Percentiles rank a stretch among this genome's conserved stretches.
phyloP scores from a whole-genome alignment of 2,329 filamentous ascomycete species.

The Claviceps pusilla region DNA sequence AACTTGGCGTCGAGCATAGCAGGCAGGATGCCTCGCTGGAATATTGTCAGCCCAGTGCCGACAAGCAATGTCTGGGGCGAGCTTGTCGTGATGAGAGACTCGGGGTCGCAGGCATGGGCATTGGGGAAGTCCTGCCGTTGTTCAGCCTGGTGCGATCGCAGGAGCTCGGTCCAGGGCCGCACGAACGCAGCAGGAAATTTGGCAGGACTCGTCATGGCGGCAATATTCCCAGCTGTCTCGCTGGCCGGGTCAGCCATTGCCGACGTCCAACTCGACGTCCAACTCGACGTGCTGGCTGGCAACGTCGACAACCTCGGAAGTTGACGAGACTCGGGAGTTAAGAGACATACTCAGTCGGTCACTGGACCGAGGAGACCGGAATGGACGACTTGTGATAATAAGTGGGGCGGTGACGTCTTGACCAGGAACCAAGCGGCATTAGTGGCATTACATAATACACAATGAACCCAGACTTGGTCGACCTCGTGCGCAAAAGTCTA shows the following conservation, averaged over 20 bases:
- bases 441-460: too few species aligned
- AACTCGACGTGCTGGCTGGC: too few species aligned
- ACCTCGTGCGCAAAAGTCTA: too few species aligned
- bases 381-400: too few species aligned
- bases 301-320: too few species aligned
- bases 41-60: constrained; percentile 44
- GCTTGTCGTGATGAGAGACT: constrained; percentile 34
- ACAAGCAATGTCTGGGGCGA: constrained; percentile 32
- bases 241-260: neutral
- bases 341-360: too few species aligned
- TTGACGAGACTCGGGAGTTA: too few species aligned
- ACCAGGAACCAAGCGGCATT: too few species aligned
- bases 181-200: constrained; percentile 24
- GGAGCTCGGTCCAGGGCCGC: constrained; percentile 21
- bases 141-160: constrained; percentile 18
- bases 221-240: neutral
- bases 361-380: too few species aligned
- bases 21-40: constrained; percentile 39
- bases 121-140: constrained; percentile 31
- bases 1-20: constrained; percentile 43
- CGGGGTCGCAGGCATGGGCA: constrained; percentile 28
- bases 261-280: neutral
- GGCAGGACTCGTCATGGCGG: neutral
- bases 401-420: too few species aligned
- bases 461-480: too few species aligned